A percentile compares a stretch with the other conserved stretches of the same genome.
These are phyloP conservation scores for Spathaspora passalidarum DNA, from an alignment of 805 yeast species.

Conservation along the genomic window DNA sequence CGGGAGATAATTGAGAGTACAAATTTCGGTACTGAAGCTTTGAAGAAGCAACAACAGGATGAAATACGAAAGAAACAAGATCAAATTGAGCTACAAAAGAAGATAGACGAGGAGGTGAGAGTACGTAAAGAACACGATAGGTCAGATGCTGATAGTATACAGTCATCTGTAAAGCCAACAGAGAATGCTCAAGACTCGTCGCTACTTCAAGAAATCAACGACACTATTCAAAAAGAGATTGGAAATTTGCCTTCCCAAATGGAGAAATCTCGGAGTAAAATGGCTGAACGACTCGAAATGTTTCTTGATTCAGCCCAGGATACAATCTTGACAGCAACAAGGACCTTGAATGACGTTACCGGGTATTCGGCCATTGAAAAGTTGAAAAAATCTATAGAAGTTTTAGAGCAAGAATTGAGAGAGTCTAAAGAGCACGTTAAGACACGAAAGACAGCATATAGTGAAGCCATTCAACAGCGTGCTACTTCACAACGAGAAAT, in stretches of 20 bases:
- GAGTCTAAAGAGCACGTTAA: constrained; percentile 48
- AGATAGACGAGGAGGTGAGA: not conserved
- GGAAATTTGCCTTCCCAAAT: constrained; percentile 45
- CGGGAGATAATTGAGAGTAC: constrained; percentile 33
- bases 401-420: constrained; percentile 50
- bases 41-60: constrained; percentile 8
- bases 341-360: constrained; percentile 82
- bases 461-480: constrained; percentile 60
- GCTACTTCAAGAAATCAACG: constrained; percentile 7
- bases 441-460: constrained; percentile 48
- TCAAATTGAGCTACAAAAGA: constrained; percentile 3
- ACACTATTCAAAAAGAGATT: constrained; percentile 14
- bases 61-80: constrained; percentile 6
- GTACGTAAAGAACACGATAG: not conserved
- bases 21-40: constrained; percentile 23
- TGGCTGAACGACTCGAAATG: constrained; percentile 38
- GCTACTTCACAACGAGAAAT: constrained; percentile 76
- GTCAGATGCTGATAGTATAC: not conserved
- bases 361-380: constrained; percentile 83
- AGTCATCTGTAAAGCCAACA: not conserved
- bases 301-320: constrained; percentile 55
- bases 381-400: constrained; percentile 59
- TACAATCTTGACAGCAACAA: constrained; percentile 57
- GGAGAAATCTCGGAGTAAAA: constrained; percentile 37
- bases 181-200: not conserved